Conservation (phyloP, 768 basidiomycete genomes). For the Hypsizygus marmoreus region DNA sequence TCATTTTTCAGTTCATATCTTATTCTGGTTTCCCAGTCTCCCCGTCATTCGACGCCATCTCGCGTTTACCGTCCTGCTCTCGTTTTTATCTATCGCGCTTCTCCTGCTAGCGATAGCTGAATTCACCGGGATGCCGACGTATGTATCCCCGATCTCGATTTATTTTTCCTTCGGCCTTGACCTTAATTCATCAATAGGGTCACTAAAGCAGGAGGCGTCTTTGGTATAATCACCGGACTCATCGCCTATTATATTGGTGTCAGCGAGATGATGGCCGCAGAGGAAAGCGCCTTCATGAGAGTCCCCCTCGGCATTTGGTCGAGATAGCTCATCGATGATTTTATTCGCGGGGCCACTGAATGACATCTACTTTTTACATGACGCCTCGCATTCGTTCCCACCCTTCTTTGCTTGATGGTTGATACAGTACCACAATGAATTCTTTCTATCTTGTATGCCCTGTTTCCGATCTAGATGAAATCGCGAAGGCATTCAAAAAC, state of each 20-base stretch:
- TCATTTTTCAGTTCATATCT: not conserved
- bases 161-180: conserved; percentile 1
- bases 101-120: conserved; percentile 27
- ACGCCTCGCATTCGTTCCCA: too few relatives aligned
- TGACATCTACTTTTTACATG: too few relatives aligned
- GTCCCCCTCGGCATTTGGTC: conserved; percentile 26
- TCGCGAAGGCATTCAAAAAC: too few relatives aligned
- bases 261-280: conserved; percentile 30
- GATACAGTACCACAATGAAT: too few relatives aligned
- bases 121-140: conserved; percentile 19
- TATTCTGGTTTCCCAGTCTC: conserved; percentile 16
- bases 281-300: conserved; percentile 26
- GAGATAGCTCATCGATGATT: not conserved
- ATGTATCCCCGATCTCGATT: not conserved
- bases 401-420: too few relatives aligned
- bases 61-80: conserved; percentile 28
- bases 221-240: conserved; percentile 33
- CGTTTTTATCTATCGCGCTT: conserved; percentile 24
- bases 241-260: conserved; percentile 34
- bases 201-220: conserved; percentile 26
- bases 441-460: too few relatives aligned
- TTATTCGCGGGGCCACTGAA: too few relatives aligned
- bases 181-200: conserved; percentile 10
- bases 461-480: too few relatives aligned
- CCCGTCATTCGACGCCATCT: conserved; percentile 26